Percentiles rank a stretch among this genome's conserved stretches.
These are phyloP conservation scores for Tetraselmis chui DNA, from an alignment of 139 green algal genomes.

Conservation along the genomic window DNA sequence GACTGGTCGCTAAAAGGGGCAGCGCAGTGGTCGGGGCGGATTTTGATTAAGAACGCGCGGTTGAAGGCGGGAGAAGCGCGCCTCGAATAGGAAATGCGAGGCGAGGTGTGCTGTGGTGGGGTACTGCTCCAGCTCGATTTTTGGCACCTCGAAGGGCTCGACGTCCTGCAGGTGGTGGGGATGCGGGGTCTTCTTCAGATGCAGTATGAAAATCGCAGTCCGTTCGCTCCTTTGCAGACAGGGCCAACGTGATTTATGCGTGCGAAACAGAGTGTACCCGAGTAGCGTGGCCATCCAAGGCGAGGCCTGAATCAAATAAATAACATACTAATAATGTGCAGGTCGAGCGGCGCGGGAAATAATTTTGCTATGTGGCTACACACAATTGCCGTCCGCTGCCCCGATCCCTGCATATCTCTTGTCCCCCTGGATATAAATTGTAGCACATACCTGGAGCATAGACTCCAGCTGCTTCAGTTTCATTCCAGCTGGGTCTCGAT, in stretches of 20 bases:
- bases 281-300: too few species aligned
- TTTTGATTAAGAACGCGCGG: neutral
- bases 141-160: conserved; percentile 59
- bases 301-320: too few species aligned
- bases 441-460: conserved; percentile 57
- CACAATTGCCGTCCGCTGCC: neutral
- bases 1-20: too few species aligned
- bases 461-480: conserved; percentile 78
- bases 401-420: neutral
- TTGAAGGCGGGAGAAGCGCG: conserved; percentile 16
- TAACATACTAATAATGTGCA: neutral
- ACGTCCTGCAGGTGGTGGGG: conserved; percentile 68
- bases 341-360: neutral
- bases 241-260: too few species aligned
- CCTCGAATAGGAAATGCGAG: conserved; percentile 71
- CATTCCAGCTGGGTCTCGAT: too few species aligned
- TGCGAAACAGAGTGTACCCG: too few species aligned
- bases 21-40: neutral
- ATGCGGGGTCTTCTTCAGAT: too few species aligned
- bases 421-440: neutral
- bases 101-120: conserved; percentile 79
- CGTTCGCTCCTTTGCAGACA: too few species aligned
- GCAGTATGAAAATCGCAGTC: too few species aligned
- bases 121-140: conserved; percentile 91
- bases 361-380: neutral